Evolutionary conservation across 2,329 filamentous ascomycete genomes (phyloP).

Genomic region (Xylogone sp.): DNA sequence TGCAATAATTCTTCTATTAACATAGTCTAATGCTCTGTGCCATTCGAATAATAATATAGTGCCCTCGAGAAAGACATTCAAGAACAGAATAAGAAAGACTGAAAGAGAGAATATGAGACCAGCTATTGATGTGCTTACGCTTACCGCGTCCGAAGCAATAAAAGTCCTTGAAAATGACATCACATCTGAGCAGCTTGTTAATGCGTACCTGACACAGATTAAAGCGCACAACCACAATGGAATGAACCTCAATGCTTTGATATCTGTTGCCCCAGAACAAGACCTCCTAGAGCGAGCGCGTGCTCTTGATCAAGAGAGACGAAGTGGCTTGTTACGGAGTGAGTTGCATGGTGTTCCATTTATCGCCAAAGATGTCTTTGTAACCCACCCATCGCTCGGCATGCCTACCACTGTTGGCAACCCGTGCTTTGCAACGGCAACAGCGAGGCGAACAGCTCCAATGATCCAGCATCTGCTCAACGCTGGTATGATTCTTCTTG

Average conservation of each 20-base stretch:
- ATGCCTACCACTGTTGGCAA: constrained; percentile 50
- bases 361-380: constrained; percentile 27
- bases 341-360: constrained; percentile 57
- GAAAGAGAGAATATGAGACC: background rate
- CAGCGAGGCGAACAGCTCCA: background rate
- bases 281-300: constrained; percentile 43
- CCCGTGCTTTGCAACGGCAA: constrained; percentile 49
- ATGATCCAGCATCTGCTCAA: background rate
- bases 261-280: constrained; percentile 31
- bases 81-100: background rate
- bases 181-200: constrained; percentile 17
- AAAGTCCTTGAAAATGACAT: background rate
- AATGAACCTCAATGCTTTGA: constrained; percentile 38
- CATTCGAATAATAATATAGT: background rate
- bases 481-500: constrained; percentile 12
- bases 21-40: no score
- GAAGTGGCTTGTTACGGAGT: constrained; percentile 42
- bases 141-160: background rate
- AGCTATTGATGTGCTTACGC: background rate
- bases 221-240: constrained; percentile 23
- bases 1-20: no score
- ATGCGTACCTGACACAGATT: constrained; percentile 19
- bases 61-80: background rate
- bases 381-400: constrained; percentile 44
- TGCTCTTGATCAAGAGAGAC: constrained; percentile 41